Percentiles rank a stretch among this genome's conserved stretches.
These are phyloP conservation scores for Metschnikowia aberdeeniae DNA, from an alignment of 805 yeast species.

Conservation along the genomic window DNA sequence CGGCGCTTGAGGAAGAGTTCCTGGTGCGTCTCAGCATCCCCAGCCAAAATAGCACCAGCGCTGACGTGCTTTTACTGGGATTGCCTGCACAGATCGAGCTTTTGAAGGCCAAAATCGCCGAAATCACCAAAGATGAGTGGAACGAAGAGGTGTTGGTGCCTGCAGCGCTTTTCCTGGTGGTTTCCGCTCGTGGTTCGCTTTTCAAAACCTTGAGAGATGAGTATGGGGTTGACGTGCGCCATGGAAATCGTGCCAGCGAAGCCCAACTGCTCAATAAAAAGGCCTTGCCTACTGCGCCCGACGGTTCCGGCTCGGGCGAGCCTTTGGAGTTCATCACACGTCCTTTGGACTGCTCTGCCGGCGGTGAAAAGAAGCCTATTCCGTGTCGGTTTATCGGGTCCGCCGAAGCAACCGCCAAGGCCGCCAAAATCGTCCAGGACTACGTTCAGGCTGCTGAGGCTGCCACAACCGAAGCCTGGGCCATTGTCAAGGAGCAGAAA, in stretches of 20 bases:
- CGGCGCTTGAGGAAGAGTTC: constrained; percentile 65
- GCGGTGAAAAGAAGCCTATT: constrained; percentile 31
- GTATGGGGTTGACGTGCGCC: constrained; percentile 54
- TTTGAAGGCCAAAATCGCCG: constrained; percentile 58
- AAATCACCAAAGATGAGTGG: constrained; percentile 59
- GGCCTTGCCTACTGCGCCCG: constrained; percentile 45
- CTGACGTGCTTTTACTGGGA: constrained; percentile 57
- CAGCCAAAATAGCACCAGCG: constrained; percentile 46
- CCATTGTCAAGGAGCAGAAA: constrained; percentile 52
- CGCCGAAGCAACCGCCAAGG: constrained; percentile 47
- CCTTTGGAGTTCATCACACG: constrained; percentile 45
- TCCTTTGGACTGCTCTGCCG: constrained; percentile 15
- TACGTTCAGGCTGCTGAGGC: constrained; percentile 45
- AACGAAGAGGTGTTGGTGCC: constrained; percentile 56
- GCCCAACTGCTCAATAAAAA: constrained; percentile 49
- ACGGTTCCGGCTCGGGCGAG: constrained; percentile 40
- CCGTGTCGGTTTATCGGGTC: constrained; percentile 69
- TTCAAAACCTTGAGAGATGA: constrained; percentile 51
- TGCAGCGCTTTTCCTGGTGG: constrained; percentile 50
- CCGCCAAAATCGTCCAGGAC: constrained; percentile 46
- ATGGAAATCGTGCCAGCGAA: constrained; percentile 46
- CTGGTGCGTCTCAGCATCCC: constrained; percentile 67
- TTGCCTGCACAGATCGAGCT: constrained; percentile 59
- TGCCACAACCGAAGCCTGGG: constrained; percentile 53
- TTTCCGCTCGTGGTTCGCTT: constrained; percentile 65